Evolutionary conservation across 768 basidiomycete species (phyloP).

Genomic region (Pleurotus citrinopileatus): DNA sequence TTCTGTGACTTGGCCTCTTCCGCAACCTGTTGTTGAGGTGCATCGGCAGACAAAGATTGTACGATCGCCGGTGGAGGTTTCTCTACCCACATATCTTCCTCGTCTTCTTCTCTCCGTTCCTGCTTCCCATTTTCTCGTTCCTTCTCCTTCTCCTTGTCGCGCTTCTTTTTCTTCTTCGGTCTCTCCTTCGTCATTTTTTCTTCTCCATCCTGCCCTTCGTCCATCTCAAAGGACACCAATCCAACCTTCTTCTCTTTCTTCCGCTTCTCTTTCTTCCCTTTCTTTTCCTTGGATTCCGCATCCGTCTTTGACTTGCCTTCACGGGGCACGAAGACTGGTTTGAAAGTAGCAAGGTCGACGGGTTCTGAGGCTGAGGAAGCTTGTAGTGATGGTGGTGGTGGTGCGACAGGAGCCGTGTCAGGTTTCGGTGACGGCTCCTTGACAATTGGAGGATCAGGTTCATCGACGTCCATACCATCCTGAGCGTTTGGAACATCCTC

Average conservation of each 20-base stretch:
- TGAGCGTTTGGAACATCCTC: constrained; percentile 29
- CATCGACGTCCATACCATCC: constrained; percentile 23
- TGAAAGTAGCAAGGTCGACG: constrained; percentile 69
- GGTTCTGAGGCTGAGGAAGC: constrained; percentile 19
- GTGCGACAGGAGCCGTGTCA: constrained; percentile 10
- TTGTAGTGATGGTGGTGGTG: constrained; percentile 18
- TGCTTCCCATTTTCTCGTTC: too few species aligned
- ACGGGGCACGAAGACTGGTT: constrained; percentile 84
- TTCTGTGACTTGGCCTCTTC: constrained; percentile 23
- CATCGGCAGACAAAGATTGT: constrained; percentile 26
- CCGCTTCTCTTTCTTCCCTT: constrained; percentile 47
- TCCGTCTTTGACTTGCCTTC: constrained; percentile 43
- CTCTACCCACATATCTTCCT: constrained; percentile 70
- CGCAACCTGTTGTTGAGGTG: constrained; percentile 9
- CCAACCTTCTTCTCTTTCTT: constrained; percentile 42
- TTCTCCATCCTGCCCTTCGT: constrained; percentile 48
- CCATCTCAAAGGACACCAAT: constrained; percentile 77
- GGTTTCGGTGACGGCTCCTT: constrained; percentile 10
- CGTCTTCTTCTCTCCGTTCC: constrained; percentile 32
- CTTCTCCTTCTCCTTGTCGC: constrained; percentile 32
- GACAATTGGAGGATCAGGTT: constrained; percentile 13
- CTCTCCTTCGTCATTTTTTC: constrained; percentile 32
- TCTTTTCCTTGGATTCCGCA: constrained; percentile 44
- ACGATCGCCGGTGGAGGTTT: constrained; percentile 53
- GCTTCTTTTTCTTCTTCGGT: constrained; percentile 44